Conservation (phyloP, 306 rosid species). For the Lathyrus aphaca region DNA sequence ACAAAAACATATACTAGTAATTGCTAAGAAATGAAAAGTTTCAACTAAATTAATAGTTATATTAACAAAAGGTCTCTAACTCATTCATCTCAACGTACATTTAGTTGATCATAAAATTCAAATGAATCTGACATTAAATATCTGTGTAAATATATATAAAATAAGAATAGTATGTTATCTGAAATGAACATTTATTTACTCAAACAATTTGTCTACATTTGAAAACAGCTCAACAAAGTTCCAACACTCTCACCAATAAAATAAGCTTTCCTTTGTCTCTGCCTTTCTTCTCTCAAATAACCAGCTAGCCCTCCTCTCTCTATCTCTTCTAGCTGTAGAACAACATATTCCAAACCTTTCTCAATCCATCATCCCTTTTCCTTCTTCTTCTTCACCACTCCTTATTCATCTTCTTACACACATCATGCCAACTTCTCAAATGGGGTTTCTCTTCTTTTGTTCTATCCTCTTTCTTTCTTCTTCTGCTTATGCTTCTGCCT, state of each 20-base stretch:
- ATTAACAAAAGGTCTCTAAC: too few relatives aligned
- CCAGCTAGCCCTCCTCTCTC: conserved; percentile 46
- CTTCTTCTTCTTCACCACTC: conserved; percentile 6
- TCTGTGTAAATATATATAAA: too few relatives aligned
- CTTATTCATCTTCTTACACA: neutral
- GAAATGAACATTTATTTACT: neutral
- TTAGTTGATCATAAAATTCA: too few relatives aligned
- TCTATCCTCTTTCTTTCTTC: conserved; percentile 34
- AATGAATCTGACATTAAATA: too few relatives aligned
- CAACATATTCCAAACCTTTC: conserved; percentile 41
- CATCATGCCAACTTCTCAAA: conserved; percentile 48
- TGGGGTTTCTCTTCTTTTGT: conserved; percentile 38
- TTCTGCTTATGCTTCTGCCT: conserved; percentile 56
- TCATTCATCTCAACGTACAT: too few relatives aligned
- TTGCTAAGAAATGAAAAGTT: too few relatives aligned
- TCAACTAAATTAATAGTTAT: too few relatives aligned
- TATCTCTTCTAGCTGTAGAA: conserved; percentile 50
- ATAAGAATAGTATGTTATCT: neutral
- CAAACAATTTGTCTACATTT: conserved; percentile 38
- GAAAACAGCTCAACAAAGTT: conserved; percentile 51
- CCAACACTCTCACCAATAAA: conserved; percentile 40
- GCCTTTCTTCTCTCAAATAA: conserved; percentile 40
- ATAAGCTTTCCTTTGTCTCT: conserved; percentile 43
- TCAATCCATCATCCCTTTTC: conserved; percentile 33
- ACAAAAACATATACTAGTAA: too few relatives aligned